phyloP scores from a whole-genome alignment of 208 protist species.

The Acanthamoeba castellanii region DNA sequence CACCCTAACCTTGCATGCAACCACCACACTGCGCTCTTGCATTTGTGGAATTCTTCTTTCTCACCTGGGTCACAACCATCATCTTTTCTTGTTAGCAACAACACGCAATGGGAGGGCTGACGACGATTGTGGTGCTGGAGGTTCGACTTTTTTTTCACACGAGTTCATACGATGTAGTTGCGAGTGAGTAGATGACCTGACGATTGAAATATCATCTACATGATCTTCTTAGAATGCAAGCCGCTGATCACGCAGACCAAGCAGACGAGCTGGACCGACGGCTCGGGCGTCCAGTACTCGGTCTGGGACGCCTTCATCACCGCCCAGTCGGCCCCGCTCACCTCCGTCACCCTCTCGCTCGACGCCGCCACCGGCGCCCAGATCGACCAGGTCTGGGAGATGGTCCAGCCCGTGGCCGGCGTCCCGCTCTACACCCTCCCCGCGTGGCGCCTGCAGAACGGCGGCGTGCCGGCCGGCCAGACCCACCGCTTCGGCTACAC shows the following conservation, averaged over 20 bases:
- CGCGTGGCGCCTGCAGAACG: constrained; percentile 13
- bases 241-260: constrained; percentile 26
- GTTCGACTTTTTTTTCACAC: too few relatives aligned
- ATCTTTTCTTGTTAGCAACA: too few relatives aligned
- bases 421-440: not conserved
- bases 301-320: constrained; percentile 56
- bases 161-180: too few relatives aligned
- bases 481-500: constrained; percentile 25
- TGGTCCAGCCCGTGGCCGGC: not conserved
- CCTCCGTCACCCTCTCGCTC: not conserved
- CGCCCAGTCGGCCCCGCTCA: not conserved
- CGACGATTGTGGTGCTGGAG: too few relatives aligned
- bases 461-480: constrained; percentile 9
- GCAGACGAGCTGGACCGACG: constrained; percentile 51
- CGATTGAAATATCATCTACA: too few relatives aligned
- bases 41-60: too few relatives aligned
- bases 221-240: not conserved
- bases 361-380: not conserved
- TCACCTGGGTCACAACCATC: too few relatives aligned
- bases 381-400: constrained; percentile 52
- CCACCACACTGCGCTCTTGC: too few relatives aligned
- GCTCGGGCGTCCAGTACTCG: constrained; percentile 21
- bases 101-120: too few relatives aligned
- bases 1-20: too few relatives aligned
- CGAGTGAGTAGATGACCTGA: too few relatives aligned